Evolutionary conservation across 2,329 filamentous ascomycete genomes (phyloP).

Genomic region (Botrytis sinoallii): DNA sequence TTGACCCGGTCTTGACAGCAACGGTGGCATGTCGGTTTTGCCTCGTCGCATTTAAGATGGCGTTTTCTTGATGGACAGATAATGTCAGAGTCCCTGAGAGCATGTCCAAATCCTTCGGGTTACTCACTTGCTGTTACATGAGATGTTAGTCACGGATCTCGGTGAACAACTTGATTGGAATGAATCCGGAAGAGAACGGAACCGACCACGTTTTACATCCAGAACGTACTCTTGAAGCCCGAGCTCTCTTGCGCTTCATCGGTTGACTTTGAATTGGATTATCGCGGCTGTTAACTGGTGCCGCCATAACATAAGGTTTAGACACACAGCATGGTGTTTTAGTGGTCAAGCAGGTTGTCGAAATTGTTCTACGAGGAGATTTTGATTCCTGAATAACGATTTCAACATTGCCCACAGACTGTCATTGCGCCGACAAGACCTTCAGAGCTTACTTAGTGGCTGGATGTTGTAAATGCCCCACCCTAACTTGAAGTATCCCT

Average conservation of each 20-base stretch:
- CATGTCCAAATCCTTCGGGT: not conserved
- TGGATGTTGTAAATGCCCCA: not conserved
- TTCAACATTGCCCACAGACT: not conserved
- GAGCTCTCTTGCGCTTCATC: not conserved
- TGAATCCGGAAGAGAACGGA: not conserved
- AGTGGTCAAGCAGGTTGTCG: not conserved
- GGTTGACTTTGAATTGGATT: not conserved
- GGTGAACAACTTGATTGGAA: not conserved
- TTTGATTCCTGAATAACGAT: not conserved
- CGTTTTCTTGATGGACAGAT: not conserved
- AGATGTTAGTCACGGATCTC: not conserved
- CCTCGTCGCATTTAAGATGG: not conserved
- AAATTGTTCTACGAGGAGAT: not conserved
- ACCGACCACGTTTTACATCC: not conserved
- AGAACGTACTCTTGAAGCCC: not conserved
- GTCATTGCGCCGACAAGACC: not conserved
- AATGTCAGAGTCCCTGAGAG: not conserved
- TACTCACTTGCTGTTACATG: not conserved
- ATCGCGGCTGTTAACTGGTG: not conserved
- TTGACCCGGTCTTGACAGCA: not conserved
- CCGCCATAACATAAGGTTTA: not conserved
- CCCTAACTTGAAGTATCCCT: too few species aligned
- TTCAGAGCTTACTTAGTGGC: not conserved
- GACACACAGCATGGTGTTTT: not conserved
- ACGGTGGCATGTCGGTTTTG: not conserved